Conservation (phyloP, 805 yeast species). For the Zygosaccharomyces pseudorouxii region DNA sequence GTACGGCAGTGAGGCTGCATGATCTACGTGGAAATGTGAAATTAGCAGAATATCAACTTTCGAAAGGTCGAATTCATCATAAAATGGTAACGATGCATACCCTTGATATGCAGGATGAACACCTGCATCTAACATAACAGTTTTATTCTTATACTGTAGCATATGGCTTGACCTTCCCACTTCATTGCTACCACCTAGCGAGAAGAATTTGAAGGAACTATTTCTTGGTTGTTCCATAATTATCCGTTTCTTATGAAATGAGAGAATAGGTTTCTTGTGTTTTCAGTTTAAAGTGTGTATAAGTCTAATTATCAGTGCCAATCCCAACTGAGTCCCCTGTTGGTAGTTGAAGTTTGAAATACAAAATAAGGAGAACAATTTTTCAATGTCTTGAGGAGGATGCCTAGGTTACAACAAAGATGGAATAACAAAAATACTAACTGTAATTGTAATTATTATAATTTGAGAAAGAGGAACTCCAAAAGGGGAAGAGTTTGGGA, state of each 20-base stretch:
- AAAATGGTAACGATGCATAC: conserved; percentile 85
- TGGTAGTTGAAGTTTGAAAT: conserved; percentile 2
- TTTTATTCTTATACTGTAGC: conserved; percentile 86
- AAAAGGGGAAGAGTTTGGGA: conserved; percentile 17
- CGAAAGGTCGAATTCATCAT: conserved; percentile 88
- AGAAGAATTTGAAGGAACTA: conserved; percentile 59
- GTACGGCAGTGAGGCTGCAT: conserved; percentile 95
- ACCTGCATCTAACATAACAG: conserved; percentile 96
- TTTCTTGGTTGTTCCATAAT: conserved; percentile 16
- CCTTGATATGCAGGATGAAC: conserved; percentile 95
- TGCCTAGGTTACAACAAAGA: neutral
- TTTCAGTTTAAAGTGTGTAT: neutral
- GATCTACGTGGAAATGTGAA: conserved; percentile 96
- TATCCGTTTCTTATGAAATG: too few species aligned
- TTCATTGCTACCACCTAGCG: conserved; percentile 97
- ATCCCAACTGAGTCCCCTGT: conserved; percentile 10
- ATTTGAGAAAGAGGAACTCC: conserved; percentile 7
- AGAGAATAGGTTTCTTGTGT: too few species aligned
- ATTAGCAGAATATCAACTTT: conserved; percentile 81
- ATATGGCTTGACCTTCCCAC: conserved; percentile 97
- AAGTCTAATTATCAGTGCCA: neutral
- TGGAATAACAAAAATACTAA: neutral
- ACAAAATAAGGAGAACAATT: neutral
- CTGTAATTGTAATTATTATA: neutral
- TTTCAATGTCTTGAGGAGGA: neutral